These are phyloP conservation scores for Aspergillus fructus DNA, from an alignment of 2,329 filamentous ascomycete genomes.

Conservation along the genomic window DNA sequence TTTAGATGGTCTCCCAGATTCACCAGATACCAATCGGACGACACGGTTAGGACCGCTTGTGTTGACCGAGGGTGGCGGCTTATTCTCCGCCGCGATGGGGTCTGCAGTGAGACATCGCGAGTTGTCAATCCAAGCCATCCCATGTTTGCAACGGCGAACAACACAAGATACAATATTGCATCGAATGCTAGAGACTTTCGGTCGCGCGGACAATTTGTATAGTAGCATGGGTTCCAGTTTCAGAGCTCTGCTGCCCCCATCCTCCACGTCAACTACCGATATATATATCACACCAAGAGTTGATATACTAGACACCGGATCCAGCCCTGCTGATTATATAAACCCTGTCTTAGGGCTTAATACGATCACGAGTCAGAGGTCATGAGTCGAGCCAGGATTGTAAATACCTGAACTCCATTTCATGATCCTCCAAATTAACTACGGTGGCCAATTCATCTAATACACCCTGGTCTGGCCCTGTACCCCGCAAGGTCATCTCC, in stretches of 20 bases:
- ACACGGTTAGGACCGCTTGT: neutral
- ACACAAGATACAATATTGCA: neutral
- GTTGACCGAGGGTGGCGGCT: constrained; percentile 5
- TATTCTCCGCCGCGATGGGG: neutral
- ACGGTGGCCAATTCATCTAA: neutral
- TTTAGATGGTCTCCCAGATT: neutral
- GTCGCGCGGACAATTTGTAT: neutral
- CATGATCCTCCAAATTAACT: neutral
- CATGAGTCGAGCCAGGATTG: no score
- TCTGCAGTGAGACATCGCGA: neutral
- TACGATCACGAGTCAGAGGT: no score
- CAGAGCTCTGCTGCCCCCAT: no score
- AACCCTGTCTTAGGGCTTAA: neutral
- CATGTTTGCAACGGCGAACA: neutral
- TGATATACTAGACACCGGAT: no score
- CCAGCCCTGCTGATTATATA: neutral
- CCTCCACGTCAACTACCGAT: no score
- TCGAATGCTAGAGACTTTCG: no score
- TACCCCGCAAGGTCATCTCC: constrained; percentile 9
- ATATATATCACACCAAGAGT: no score
- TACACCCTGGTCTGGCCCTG: neutral
- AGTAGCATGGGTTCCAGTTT: no score
- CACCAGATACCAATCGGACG: neutral
- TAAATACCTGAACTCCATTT: neutral
- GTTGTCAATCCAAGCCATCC: neutral